Percentiles rank a stretch among this genome's conserved stretches.
These are phyloP conservation scores for Imleria badia DNA, from an alignment of 768 basidiomycete genomes.

Conservation along the genomic window DNA sequence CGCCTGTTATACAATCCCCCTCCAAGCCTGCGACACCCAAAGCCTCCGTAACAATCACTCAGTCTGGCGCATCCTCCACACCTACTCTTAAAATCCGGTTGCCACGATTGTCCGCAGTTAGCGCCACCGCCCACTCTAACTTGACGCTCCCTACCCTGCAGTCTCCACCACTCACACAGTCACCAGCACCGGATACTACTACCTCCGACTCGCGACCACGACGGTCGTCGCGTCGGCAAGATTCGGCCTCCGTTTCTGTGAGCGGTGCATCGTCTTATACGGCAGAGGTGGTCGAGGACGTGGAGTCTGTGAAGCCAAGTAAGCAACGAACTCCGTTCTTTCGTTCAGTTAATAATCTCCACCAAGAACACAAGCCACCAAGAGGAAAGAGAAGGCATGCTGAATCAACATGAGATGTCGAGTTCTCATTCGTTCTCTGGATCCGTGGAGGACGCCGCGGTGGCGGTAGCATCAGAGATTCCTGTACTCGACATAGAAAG, in stretches of 20 bases:
- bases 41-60: constrained; percentile 35
- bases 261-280: constrained; percentile 33
- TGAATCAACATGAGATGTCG: constrained; percentile 15
- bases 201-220: constrained; percentile 29
- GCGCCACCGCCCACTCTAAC: constrained; percentile 23
- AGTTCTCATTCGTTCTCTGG: not conserved
- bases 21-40: constrained; percentile 33
- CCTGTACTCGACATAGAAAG: constrained; percentile 23
- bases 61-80: constrained; percentile 31
- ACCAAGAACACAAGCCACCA: constrained; percentile 23
- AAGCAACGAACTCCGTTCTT: constrained; percentile 7
- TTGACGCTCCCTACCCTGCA: constrained; percentile 17
- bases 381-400: constrained; percentile 23
- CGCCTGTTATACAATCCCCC: constrained; percentile 8
- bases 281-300: constrained; percentile 27
- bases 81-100: constrained; percentile 36
- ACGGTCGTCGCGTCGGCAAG: constrained; percentile 27
- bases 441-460: not conserved
- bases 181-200: constrained; percentile 23
- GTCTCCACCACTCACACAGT: constrained; percentile 20
- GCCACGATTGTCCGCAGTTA: constrained; percentile 33
- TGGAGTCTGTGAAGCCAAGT: constrained; percentile 30
- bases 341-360: not conserved
- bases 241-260: constrained; percentile 31
- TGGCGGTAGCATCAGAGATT: constrained; percentile 10